These are phyloP conservation scores for Auricularia heimuer DNA, from an alignment of 768 basidiomycete species.

Conservation along the genomic window DNA sequence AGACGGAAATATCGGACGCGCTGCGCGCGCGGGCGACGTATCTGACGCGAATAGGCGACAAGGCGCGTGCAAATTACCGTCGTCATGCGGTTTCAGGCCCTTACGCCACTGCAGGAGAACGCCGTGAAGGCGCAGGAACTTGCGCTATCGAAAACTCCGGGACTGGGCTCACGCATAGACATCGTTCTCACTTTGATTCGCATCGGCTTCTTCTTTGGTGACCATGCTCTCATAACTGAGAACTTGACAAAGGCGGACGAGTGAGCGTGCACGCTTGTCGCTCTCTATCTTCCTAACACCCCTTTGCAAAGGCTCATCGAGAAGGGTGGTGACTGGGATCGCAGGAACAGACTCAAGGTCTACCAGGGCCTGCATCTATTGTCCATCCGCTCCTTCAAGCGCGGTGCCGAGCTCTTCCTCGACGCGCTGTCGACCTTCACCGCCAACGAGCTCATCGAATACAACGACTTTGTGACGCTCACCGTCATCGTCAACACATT, in stretches of 20 bases:
- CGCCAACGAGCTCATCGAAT: slow-evolving; percentile 77
- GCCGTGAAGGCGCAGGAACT: slow-evolving; percentile 72
- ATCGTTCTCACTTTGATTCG: slow-evolving; percentile 81
- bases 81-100: too few relatives aligned
- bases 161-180: slow-evolving; percentile 88
- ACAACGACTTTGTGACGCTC: slow-evolving; percentile 83
- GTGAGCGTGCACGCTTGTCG: slow-evolving; percentile 32
- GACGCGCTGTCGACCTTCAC: slow-evolving; percentile 94
- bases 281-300: not conserved
- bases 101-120: slow-evolving; percentile 43
- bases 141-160: slow-evolving; percentile 86
- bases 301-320: slow-evolving; percentile 60
- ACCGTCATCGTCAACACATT: slow-evolving; percentile 75
- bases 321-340: slow-evolving; percentile 96
- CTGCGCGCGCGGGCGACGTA: slow-evolving; percentile 78
- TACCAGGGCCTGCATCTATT: slow-evolving; percentile 81
- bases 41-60: slow-evolving; percentile 83
- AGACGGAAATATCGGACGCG: slow-evolving; percentile 86
- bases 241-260: slow-evolving; percentile 74
- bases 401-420: slow-evolving; percentile 72
- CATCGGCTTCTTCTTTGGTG: slow-evolving; percentile 83
- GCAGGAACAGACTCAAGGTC: slow-evolving; percentile 92
- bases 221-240: slow-evolving; percentile 57
- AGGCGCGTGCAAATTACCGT: slow-evolving; percentile 21
- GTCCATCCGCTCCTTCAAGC: slow-evolving; percentile 86